Evolutionary conservation across 2,329 filamentous ascomycete genomes (phyloP).

Genomic region (Grosmannia penicillata): DNA sequence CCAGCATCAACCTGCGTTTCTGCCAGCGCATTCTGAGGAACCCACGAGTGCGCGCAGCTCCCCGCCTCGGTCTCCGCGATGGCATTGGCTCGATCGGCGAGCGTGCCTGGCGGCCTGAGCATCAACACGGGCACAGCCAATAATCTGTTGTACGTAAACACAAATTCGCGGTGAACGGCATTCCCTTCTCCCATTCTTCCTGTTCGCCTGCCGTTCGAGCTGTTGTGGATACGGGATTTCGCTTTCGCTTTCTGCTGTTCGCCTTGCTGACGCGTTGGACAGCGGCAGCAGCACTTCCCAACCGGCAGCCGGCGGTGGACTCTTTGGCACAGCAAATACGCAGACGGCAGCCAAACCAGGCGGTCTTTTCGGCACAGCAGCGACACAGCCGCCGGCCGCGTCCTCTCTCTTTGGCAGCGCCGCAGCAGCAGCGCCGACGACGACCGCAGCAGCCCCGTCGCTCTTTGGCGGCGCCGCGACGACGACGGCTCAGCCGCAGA

Average conservation of each 20-base stretch:
- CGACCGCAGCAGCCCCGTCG: not conserved
- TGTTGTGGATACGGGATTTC: too few relatives aligned
- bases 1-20: too few relatives aligned
- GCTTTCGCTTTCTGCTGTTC: not conserved
- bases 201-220: too few relatives aligned
- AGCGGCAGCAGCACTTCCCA: conserved; percentile 11
- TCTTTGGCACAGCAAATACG: not conserved
- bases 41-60: too few relatives aligned
- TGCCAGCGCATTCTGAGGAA: too few relatives aligned
- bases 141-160: conserved; percentile 32
- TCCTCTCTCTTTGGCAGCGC: not conserved
- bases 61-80: conserved; percentile 15
- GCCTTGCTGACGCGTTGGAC: not conserved
- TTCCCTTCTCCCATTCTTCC: too few relatives aligned
- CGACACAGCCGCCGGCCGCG: not conserved
- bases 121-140: conserved; percentile 50
- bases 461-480: conserved; percentile 1
- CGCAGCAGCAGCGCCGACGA: not conserved
- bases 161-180: too few relatives aligned
- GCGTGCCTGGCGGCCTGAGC: conserved; percentile 43
- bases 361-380: conserved; percentile 9
- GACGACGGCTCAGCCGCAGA: not conserved
- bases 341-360: conserved; percentile 8
- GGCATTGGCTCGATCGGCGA: conserved; percentile 41
- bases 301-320: conserved; percentile 11